Conservation (phyloP, 1,284 basidiomycete genomes). For the Austropuccinia psidii region DNA sequence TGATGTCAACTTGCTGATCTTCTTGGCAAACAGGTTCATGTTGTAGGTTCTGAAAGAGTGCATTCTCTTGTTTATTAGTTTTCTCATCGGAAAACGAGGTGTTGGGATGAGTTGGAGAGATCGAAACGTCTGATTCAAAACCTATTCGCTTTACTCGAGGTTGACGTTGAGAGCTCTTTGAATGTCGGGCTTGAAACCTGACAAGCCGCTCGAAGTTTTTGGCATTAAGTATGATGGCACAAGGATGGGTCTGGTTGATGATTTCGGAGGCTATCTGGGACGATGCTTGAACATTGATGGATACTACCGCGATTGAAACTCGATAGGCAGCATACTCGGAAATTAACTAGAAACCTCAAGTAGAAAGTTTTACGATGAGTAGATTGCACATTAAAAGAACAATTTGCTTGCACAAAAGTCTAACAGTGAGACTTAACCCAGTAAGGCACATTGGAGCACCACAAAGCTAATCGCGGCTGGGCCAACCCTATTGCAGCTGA, state of each 20-base stretch:
- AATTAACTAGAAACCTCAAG: slow-evolving; percentile 1
- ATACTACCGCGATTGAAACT: slow-evolving; percentile 21
- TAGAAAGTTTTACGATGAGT: neutral
- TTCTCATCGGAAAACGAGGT: no score
- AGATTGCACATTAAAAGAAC: neutral
- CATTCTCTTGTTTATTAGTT: no score
- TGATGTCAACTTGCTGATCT: neutral
- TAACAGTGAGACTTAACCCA: slow-evolving; percentile 13
- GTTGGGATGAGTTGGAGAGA: no score
- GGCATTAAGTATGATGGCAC: slow-evolving; percentile 14
- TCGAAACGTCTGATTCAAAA: no score
- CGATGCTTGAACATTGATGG: slow-evolving; percentile 15
- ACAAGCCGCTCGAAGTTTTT: slow-evolving; percentile 11
- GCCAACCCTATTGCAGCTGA: neutral
- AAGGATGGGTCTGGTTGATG: slow-evolving; percentile 3
- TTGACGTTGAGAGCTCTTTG: neutral
- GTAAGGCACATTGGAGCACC: slow-evolving; percentile 14
- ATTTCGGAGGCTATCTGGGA: slow-evolving; percentile 18
- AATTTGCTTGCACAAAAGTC: neutral
- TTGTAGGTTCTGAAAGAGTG: no score
- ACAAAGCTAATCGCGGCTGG: slow-evolving; percentile 15
- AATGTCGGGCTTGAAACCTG: neutral
- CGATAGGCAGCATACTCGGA: slow-evolving; percentile 33
- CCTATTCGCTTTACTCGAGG: no score
- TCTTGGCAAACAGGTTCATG: no score